Conservation (phyloP, 2,329 filamentous ascomycete species). For the Nigrospora sphaerica region DNA sequence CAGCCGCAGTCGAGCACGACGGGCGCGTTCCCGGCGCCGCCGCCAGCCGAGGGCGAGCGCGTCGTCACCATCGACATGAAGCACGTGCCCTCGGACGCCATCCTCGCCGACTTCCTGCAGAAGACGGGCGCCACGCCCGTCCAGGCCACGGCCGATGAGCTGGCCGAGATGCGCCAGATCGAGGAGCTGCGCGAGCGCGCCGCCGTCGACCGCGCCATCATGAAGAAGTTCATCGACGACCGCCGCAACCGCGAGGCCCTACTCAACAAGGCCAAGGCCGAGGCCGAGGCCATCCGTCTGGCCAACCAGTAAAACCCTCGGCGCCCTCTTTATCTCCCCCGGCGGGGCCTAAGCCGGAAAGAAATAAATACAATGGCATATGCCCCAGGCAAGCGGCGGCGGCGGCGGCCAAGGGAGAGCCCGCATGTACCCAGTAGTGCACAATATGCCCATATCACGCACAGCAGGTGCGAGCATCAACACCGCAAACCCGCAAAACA, state of each 20-base stretch:
- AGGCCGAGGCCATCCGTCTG: conserved; percentile 35
- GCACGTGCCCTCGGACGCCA: conserved; percentile 50
- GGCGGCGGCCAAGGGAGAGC: no score
- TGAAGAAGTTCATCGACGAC: conserved; percentile 45
- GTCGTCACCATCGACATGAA: conserved; percentile 57
- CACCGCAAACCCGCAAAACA: no score
- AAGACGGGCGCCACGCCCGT: conserved; percentile 55
- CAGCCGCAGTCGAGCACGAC: conserved; percentile 40
- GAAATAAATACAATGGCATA: no score
- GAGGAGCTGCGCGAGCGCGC: conserved; percentile 45
- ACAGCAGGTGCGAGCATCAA: no score
- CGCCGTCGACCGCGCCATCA: conserved; percentile 46
- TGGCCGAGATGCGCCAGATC: conserved; percentile 48
- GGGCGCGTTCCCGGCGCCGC: conserved; percentile 40
- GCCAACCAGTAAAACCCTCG: conserved; percentile 15
- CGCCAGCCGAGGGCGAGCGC: conserved; percentile 40
- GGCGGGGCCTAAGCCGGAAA: no score
- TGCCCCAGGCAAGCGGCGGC: no score
- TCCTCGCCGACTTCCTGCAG: conserved; percentile 54
- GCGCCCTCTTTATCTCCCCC: no score
- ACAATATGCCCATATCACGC: no score
- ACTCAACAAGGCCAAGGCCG: conserved; percentile 46
- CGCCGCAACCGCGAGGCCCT: conserved; percentile 56
- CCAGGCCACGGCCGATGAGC: conserved; percentile 51
- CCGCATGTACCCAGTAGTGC: no score